Evolutionary conservation across 139 green algal genomes (phyloP), one percentile per base, ranked within the genome.

Genomic region (Chlorella sp.): DNA sequence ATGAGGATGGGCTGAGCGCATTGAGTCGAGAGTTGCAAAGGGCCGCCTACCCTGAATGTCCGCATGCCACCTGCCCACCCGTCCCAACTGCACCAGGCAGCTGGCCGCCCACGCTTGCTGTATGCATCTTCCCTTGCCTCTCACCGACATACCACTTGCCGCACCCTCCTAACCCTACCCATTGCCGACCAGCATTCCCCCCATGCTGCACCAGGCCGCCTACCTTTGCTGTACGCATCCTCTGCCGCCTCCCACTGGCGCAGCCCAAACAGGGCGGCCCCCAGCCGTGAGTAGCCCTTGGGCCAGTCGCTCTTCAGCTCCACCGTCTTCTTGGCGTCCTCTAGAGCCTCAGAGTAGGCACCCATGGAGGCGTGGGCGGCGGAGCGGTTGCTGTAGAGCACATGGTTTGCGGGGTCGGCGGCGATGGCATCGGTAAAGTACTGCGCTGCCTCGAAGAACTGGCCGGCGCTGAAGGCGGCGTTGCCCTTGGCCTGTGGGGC

Each of bases 371-470:
- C 95, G 93, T 98, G 95, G 89, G 95, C 91, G 16, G 98, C 98
- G 3, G 96, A 98, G 21, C 97, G 92, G 93, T 99, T 99, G 93
- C 94, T 98, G 94, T 96, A 99, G 5, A 99, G 94, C 14, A 99
- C 97, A 85, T 99, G 97, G 91, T 99, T 99, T 48, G 18, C 91
- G 11, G 95, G 92, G 79, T 98, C 97, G 0, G 98, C 73, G 21
- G 92, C 94, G 24, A 99, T 98, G 3, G 95, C 97, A 42, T 96
- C 69, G 1, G 93, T 93, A 89, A 99, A 99, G 88, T 94, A 92
- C 24, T 96, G 89, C 32, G 98, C 96, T 1, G 98, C 98, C 69
- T 98, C 95, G 19, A 97, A 92, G 86, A 95, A 99, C 0, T 95
- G 90, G 24, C 95, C 95, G 5, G 94, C 93, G 5, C 90, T 94